Conservation (phyloP, 2,329 filamentous ascomycete species). For the Trichoderma afroharzianum region DNA sequence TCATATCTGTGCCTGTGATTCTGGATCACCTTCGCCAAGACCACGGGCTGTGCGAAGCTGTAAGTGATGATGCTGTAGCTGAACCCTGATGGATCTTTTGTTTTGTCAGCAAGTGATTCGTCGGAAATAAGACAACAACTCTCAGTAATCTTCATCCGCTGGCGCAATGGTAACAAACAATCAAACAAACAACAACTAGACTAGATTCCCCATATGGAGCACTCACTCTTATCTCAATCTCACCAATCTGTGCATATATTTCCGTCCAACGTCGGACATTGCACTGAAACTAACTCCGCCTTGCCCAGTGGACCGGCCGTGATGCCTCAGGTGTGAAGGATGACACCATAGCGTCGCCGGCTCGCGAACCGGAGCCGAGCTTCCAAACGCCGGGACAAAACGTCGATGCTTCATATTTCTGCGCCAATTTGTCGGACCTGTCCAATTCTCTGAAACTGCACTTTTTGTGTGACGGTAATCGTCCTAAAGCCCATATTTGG, state of each 20-base stretch:
- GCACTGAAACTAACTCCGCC: not conserved
- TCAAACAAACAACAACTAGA: not conserved
- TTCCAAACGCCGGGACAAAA: not conserved
- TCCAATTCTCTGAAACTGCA: not conserved
- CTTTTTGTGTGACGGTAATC: not conserved
- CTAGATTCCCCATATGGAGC: not conserved
- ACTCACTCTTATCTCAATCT: not conserved
- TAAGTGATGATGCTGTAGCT: not conserved
- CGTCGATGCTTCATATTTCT: not conserved
- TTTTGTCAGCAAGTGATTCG: not conserved
- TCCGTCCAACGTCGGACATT: not conserved
- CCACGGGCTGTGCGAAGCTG: not conserved
- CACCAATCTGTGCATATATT: not conserved
- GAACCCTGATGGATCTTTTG: not conserved
- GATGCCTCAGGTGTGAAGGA: conserved; percentile 19
- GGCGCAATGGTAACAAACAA: not conserved
- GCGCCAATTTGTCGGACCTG: conserved; percentile 2
- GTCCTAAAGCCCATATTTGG: not conserved
- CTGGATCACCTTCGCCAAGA: not conserved
- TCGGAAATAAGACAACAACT: not conserved
- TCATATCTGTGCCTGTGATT: not conserved
- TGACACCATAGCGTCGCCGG: conserved; percentile 17
- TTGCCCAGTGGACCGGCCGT: not conserved
- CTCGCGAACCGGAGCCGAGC: conserved; percentile 16
- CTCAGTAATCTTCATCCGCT: not conserved